Conservation (phyloP, 1,284 basidiomycete genomes). For the Leccinum fuscescens region DNA sequence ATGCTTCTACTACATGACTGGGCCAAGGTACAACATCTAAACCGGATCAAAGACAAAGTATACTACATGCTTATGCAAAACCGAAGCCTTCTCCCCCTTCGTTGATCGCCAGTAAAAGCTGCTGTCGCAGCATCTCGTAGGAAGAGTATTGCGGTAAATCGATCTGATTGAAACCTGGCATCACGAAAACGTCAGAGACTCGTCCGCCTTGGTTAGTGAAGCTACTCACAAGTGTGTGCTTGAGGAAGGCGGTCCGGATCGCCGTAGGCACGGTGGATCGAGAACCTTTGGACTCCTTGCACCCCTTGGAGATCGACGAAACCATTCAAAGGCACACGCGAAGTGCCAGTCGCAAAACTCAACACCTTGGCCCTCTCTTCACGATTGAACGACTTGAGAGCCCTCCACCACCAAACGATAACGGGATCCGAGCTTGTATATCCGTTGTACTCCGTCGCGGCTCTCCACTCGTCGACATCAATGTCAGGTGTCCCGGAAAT, state of each 20-base stretch:
- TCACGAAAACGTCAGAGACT: constrained; percentile 5
- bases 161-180: constrained; percentile 78
- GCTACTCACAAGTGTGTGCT: constrained; percentile 80
- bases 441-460: constrained; percentile 90
- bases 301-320: constrained; percentile 94
- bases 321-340: constrained; percentile 90
- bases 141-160: constrained; percentile 89
- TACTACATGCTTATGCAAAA: constrained; percentile 51
- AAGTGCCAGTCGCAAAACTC: constrained; percentile 96
- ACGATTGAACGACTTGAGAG: constrained; percentile 94
- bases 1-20: constrained; percentile 32
- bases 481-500: constrained; percentile 99
- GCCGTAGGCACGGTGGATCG: constrained; percentile 92
- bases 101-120: constrained; percentile 85
- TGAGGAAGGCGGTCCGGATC: constrained; percentile 82
- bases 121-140: constrained; percentile 90
- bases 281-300: constrained; percentile 93
- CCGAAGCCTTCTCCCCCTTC: constrained; percentile 93
- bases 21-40: constrained; percentile 12
- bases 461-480: constrained; percentile 97
- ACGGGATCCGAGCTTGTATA: constrained; percentile 88
- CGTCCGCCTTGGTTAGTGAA: constrained; percentile 9
- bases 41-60: constrained; percentile 3
- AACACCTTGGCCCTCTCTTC: constrained; percentile 95
- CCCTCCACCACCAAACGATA: constrained; percentile 99